Evolutionary conservation across 208 protist species (phyloP), one percentile per base, ranked within the genome.

Genomic region (Wallacemonas sp.): DNA sequence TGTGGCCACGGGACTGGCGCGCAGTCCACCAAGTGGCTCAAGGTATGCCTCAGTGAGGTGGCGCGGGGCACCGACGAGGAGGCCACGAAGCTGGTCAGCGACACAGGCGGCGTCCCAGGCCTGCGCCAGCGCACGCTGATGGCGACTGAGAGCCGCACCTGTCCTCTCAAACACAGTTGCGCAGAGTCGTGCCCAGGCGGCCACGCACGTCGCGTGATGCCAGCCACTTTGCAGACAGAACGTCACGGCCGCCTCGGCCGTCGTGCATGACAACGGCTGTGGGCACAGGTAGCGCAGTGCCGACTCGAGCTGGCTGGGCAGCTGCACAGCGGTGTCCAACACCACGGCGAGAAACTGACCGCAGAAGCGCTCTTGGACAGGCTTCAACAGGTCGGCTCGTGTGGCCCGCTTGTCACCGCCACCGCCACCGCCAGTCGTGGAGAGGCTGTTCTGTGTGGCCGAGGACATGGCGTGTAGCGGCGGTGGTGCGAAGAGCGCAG

Each of bases 11-110:
- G 52, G 14, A 5, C 6, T 16, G 17, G 6, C 14, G 14, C 38
- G 52, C 6, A 21, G 32, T 24, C 52, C 52, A 16, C 30, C 52
- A 12, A 58, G 52, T 12, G 52, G 52, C 0, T 16, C 52, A 9
- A 58, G 30, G 52, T 24, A 58, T 24, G 34, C 38, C 29, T 33
- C 52, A 3, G 52, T 17, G 30, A 58, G 32, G 32, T 58, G 52
- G 4, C 52, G 26, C 6, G 52, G 52, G 3, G 52, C 52, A 0
- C 30, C 52, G 3, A 24, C 52, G 3, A 58, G 32, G 6, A 58
- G 52, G 5, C 14, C 8, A 8, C 52, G 26, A 8, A 58, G 52
- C 26, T 41, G 52, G 16, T 3, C 17, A 3, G 52, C 14, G 12
- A 38, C 52, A 8, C 9, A 4, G 6, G 5, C 9, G 14, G 6